A percentile compares a stretch with the other conserved stretches of the same genome.
These are phyloP conservation scores for Falciphora oryzae DNA, from an alignment of 2,329 filamentous ascomycete genomes.

Conservation along the genomic window DNA sequence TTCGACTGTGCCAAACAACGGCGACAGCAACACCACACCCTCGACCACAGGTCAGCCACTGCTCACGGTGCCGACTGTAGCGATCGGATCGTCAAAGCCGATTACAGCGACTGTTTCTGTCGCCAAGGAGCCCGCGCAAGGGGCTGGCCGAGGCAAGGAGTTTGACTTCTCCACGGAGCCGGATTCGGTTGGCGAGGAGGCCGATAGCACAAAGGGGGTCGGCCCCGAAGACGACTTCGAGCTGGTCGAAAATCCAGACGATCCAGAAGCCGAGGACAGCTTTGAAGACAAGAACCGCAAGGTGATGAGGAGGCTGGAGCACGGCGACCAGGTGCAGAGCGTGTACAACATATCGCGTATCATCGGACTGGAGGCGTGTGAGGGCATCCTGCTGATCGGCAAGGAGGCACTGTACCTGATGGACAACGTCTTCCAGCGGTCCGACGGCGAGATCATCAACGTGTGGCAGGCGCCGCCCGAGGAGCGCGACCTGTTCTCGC, in stretches of 20 bases:
- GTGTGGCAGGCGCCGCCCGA: slow-evolving; percentile 89
- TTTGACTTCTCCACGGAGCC: slow-evolving; percentile 13
- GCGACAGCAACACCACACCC: background rate
- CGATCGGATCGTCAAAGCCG: background rate
- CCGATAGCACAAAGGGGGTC: slow-evolving; percentile 23
- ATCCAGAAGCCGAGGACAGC: slow-evolving; percentile 66
- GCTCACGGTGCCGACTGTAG: background rate
- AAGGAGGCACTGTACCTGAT: slow-evolving; percentile 91
- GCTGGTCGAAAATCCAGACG: slow-evolving; percentile 87
- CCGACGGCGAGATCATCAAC: slow-evolving; percentile 93
- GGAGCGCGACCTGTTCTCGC: slow-evolving; percentile 90
- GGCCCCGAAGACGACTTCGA: slow-evolving; percentile 87
- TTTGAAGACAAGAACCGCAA: slow-evolving; percentile 98
- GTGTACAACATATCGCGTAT: slow-evolving; percentile 96
- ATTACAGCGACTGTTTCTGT: background rate
- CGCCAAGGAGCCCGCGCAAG: background rate
- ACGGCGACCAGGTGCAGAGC: slow-evolving; percentile 85
- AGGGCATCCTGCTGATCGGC: slow-evolving; percentile 88
- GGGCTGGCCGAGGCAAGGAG: background rate
- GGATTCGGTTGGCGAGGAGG: slow-evolving; percentile 16
- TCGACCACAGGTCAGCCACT: background rate
- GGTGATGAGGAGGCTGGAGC: slow-evolving; percentile 88
- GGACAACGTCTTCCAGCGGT: slow-evolving; percentile 92
- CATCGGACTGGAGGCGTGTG: slow-evolving; percentile 85
- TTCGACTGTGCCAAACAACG: slow-evolving; percentile 6